Base-by-base conservation (phyloP, 441 rosid species). In the Euphorbia schlechtendalii region DNA sequence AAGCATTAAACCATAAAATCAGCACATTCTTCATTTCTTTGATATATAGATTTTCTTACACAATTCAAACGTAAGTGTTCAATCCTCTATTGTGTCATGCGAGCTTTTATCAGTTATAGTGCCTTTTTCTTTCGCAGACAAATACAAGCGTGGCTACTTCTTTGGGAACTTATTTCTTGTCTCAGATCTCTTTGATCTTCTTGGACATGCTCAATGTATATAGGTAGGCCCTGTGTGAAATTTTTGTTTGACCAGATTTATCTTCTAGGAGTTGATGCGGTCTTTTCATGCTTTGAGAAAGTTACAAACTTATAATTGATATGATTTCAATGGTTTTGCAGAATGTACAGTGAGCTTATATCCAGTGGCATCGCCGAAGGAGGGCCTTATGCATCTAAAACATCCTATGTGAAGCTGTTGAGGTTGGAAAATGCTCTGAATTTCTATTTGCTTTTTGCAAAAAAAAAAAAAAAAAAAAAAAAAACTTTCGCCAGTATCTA, bases 341-440 rank as follows among this genome's bases (percentile, higher is more conserved):
- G 99, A 78, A 96, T 96, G 99, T 96, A 96, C 83, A 96, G 99
- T 64, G 99, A 96, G 84, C 99, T 96, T 78, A 88, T 96, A 74
- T 96, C 99, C 45, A 82, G 77, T 74, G 88, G 81, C 81, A 92
- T 96, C 73, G 86, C 99, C 1, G 92, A 79, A 70, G 99, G 99
- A 61, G 98, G 97, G 8, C 99, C 98, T 32, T 90, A 63, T 80
- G 96, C 95, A 58, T 92, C 99, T 20, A 88, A 79, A 81, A 83
- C 98, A 73, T 90, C 98, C 5, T 90, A 81, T 76, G 99, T 96
- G 65, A 96, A 96, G 76, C 94, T 96, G 61, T 72, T 96, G 66
- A 79, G 99, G 99, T 87, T 69, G 66, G 85, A 64, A 57, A 14
- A 49, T 25, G 20, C 24, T 41, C 78, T 22, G 15, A 34, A 65